These are phyloP conservation scores for Naganishia antarctica DNA, from an alignment of 768 basidiomycete species.

Conservation along the genomic window DNA sequence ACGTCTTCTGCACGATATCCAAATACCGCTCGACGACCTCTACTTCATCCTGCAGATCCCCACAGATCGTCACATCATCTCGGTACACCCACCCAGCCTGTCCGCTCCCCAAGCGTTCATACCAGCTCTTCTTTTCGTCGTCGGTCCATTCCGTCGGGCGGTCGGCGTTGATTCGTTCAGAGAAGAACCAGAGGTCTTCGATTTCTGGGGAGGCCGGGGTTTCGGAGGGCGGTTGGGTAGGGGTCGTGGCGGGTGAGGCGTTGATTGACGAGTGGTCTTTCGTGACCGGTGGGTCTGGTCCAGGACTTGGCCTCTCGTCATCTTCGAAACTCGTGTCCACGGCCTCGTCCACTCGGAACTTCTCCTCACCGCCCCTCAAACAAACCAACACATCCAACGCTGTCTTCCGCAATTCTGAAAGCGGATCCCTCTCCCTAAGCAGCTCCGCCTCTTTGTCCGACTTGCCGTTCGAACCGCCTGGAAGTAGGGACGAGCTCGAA, in stretches of 20 bases:
- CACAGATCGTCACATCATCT: neutral
- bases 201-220: slow-evolving; percentile 37
- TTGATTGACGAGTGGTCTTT: no score
- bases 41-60: slow-evolving; percentile 12
- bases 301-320: neutral
- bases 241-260: slow-evolving; percentile 40
- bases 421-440: slow-evolving; percentile 48
- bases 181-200: slow-evolving; percentile 32
- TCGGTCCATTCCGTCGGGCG: neutral
- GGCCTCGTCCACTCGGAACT: slow-evolving; percentile 55
- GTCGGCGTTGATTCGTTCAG: slow-evolving; percentile 22
- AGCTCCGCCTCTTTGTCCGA: neutral
- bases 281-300: no score
- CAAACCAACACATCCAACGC: slow-evolving; percentile 78
- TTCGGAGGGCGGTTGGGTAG: neutral
- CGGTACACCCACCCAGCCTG: slow-evolving; percentile 26
- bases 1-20: slow-evolving; percentile 32
- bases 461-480: no score
- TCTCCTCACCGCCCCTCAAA: slow-evolving; percentile 75
- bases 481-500: no score
- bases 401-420: slow-evolving; percentile 65
- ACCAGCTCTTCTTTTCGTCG: slow-evolving; percentile 24
- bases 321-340: neutral
- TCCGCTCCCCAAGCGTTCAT: slow-evolving; percentile 19
- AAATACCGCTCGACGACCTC: slow-evolving; percentile 29